Percentiles rank a stretch among this genome's conserved stretches.
These are phyloP conservation scores for Microdochium trichocladiopsis DNA, from an alignment of 2,329 filamentous ascomycete genomes.

Conservation along the genomic window DNA sequence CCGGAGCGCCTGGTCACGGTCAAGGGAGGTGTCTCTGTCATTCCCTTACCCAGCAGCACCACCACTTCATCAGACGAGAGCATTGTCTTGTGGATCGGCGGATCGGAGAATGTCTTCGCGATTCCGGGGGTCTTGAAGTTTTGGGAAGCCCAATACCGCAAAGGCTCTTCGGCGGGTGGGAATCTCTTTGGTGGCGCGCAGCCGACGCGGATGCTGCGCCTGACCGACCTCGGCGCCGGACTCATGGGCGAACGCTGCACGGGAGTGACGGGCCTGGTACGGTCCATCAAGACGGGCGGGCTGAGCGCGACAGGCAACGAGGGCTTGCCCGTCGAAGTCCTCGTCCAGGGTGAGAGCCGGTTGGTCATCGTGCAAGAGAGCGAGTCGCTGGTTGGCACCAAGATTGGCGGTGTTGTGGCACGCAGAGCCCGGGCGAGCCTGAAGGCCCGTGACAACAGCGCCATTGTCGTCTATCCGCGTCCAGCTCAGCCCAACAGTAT, in stretches of 20 bases:
- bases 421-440: conserved; percentile 21
- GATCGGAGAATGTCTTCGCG: conserved; percentile 48
- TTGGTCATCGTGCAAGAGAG: conserved; percentile 47
- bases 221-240: conserved; percentile 44
- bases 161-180: conserved; percentile 39
- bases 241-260: conserved; percentile 51
- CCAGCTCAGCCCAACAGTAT: conserved; percentile 31
- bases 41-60: conserved; percentile 33
- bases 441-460: conserved; percentile 31
- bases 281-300: conserved; percentile 19
- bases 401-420: conserved; percentile 30
- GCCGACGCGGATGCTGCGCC: conserved; percentile 47
- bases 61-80: conserved; percentile 44
- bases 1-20: conserved; percentile 45
- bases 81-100: conserved; percentile 49
- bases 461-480: conserved; percentile 48
- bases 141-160: conserved; percentile 52
- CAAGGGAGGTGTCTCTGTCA: conserved; percentile 44
- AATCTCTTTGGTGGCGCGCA: conserved; percentile 50
- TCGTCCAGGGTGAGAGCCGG: conserved; percentile 48
- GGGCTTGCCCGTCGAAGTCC: conserved; percentile 43
- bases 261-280: conserved; percentile 38
- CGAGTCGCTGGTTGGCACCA: conserved; percentile 37
- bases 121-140: conserved; percentile 48
- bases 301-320: conserved; percentile 15